Percentiles rank a stretch among this genome's conserved stretches.
Evolutionary conservation across 2,329 filamentous ascomycete genomes (phyloP).

Genomic region (Plenodomus lindquistii): DNA sequence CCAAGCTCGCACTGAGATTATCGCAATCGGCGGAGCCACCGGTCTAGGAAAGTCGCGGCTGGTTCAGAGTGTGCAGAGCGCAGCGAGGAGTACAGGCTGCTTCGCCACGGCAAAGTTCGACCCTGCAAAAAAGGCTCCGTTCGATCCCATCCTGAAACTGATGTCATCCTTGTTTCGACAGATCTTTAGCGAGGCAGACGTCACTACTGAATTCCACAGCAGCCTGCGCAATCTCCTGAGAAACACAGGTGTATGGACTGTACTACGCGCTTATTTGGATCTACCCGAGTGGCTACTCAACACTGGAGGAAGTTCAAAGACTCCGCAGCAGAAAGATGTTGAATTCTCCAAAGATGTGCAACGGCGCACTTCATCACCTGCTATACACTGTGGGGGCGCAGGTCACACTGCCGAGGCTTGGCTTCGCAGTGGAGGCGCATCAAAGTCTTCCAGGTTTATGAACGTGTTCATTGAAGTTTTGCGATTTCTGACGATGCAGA

Average conservation of each 20-base stretch:
- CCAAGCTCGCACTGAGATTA: constrained; percentile 62
- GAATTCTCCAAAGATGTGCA: constrained; percentile 16
- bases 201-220: constrained; percentile 64
- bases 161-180: constrained; percentile 65
- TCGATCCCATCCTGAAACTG: constrained; percentile 64
- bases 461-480: constrained; percentile 87
- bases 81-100: constrained; percentile 62
- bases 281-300: constrained; percentile 67
- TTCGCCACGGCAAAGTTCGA: constrained; percentile 65
- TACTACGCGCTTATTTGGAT: constrained; percentile 61
- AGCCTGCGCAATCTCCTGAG: constrained; percentile 59
- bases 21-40: constrained; percentile 60
- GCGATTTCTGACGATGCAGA: constrained; percentile 77
- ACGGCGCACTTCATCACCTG: constrained; percentile 38
- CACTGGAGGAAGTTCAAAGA: constrained; percentile 26
- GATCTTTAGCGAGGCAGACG: constrained; percentile 67
- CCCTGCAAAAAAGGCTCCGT: constrained; percentile 61
- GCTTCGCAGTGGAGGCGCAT: constrained; percentile 50
- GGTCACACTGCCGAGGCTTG: constrained; percentile 50
- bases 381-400: constrained; percentile 41
- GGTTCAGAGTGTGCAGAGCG: constrained; percentile 60
- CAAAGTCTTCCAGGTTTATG: constrained; percentile 71
- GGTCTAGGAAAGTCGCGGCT: constrained; percentile 66
- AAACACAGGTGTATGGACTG: constrained; percentile 58
- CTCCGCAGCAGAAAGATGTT: constrained; percentile 29